A percentile compares a stretch with the other conserved stretches of the same genome.
These are phyloP conservation scores for Clarireedia paspali DNA, from an alignment of 2,329 filamentous ascomycete genomes.

Conservation along the genomic window DNA sequence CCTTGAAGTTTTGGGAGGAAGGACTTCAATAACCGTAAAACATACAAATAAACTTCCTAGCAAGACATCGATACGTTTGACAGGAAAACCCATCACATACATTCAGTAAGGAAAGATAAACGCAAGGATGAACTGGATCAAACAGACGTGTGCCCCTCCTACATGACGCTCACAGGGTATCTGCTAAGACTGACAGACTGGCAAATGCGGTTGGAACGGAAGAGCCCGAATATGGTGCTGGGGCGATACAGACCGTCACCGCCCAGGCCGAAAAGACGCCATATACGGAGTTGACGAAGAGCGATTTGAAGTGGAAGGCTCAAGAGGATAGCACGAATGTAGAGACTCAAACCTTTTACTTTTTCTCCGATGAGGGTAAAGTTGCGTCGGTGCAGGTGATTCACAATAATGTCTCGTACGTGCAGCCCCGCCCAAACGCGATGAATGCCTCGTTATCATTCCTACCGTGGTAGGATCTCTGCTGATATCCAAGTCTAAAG, in stretches of 20 bases:
- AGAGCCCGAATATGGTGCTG: slow-evolving; percentile 89
- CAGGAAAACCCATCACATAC: background rate
- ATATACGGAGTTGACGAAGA: slow-evolving; percentile 69
- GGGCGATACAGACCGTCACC: slow-evolving; percentile 79
- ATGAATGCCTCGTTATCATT: background rate
- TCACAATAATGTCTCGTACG: slow-evolving; percentile 94
- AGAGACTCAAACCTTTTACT: slow-evolving; percentile 92
- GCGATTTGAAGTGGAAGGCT: slow-evolving; percentile 75
- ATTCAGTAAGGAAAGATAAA: background rate
- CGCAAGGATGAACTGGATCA: slow-evolving; percentile 9
- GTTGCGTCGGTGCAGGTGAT: slow-evolving; percentile 83
- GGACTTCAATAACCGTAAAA: too few species aligned
- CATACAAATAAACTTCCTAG: too few species aligned
- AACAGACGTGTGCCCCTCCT: slow-evolving; percentile 9
- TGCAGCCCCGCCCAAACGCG: slow-evolving; percentile 17
- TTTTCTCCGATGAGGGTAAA: slow-evolving; percentile 70
- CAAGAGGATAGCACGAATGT: slow-evolving; percentile 74
- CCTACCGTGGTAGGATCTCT: background rate
- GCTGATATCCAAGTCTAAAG: slow-evolving; percentile 38
- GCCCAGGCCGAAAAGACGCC: slow-evolving; percentile 70
- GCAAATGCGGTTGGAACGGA: slow-evolving; percentile 87
- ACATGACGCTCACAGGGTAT: background rate
- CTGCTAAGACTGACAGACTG: slow-evolving; percentile 38
- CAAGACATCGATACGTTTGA: background rate
- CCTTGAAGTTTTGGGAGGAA: too few species aligned